A percentile compares a stretch with the other conserved stretches of the same genome.
phyloP scores from a whole-genome alignment of 805 yeast species.

The Yarrowia sp. region DNA sequence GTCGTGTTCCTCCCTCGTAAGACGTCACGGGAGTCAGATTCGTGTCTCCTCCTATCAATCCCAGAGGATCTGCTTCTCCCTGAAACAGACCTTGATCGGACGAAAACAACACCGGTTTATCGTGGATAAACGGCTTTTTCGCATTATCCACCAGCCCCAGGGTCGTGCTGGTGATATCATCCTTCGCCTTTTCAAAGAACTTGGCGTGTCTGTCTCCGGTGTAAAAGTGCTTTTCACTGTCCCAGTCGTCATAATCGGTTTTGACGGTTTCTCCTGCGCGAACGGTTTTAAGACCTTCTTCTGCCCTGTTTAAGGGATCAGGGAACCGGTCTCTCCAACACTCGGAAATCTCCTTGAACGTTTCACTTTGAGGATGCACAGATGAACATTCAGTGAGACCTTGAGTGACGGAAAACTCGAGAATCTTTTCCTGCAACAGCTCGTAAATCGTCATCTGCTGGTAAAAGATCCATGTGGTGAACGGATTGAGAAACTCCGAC shows the following conservation, averaged over 20 bases:
- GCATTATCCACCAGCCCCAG: conserved; percentile 14
- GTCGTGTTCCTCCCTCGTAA: not conserved
- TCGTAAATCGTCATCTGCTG: conserved; percentile 35
- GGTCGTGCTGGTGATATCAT: conserved; percentile 32
- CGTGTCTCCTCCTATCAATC: conserved; percentile 17
- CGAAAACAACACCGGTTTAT: conserved; percentile 31
- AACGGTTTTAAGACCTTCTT: conserved; percentile 34
- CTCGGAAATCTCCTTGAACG: conserved; percentile 31
- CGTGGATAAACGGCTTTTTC: conserved; percentile 21
- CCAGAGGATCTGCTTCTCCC: conserved; percentile 34
- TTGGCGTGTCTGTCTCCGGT: conserved; percentile 32
- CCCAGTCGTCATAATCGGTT: conserved; percentile 33
- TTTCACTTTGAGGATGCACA: conserved; percentile 13
- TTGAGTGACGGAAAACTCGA: conserved; percentile 33
- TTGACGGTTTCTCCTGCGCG: conserved; percentile 36
- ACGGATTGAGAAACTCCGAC: conserved; percentile 38
- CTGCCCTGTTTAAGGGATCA: conserved; percentile 34
- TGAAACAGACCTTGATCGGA: conserved; percentile 35
- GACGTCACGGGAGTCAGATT: not conserved
- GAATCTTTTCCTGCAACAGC: conserved; percentile 31
- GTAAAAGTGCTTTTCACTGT: conserved; percentile 29
- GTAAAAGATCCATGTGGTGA: conserved; percentile 36
- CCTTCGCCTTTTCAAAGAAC: conserved; percentile 47
- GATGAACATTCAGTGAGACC: conserved; percentile 30
- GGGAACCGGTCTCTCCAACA: conserved; percentile 38